Percentiles rank a stretch among this genome's conserved stretches.
Evolutionary conservation across 768 basidiomycete genomes (phyloP).

Genomic region (Naganishia randhawae): DNA sequence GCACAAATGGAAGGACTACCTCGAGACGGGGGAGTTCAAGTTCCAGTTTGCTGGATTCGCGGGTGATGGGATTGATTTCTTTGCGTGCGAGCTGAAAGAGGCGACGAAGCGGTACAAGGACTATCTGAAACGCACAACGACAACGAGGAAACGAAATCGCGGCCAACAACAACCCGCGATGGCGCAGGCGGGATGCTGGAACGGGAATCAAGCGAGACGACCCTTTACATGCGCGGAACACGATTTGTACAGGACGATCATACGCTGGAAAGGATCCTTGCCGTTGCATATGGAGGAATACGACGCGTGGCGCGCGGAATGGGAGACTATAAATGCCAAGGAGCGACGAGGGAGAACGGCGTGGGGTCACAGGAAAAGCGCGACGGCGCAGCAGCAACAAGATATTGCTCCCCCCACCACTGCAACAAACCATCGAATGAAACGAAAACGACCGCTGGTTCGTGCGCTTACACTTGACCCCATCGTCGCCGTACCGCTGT

Average conservation of each 20-base stretch:
- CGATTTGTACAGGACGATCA: background rate
- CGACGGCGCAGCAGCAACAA: background rate
- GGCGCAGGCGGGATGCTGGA: too few species aligned
- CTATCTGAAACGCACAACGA: background rate
- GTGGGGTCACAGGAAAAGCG: background rate
- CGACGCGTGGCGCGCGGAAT: background rate
- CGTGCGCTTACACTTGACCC: background rate
- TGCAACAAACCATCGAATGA: background rate
- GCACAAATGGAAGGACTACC: background rate
- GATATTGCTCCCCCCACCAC: background rate
- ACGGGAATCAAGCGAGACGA: background rate
- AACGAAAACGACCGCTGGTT: background rate
- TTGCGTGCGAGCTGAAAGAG: background rate
- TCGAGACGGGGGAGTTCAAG: background rate
- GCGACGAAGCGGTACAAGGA: background rate
- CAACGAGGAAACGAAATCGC: background rate
- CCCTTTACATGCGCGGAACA: slow-evolving; percentile 7
- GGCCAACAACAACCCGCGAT: background rate
- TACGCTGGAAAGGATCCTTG: background rate
- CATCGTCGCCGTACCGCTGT: background rate
- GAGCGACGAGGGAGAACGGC: slow-evolving; percentile 3
- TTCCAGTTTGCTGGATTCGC: background rate
- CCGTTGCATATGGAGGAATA: slow-evolving; percentile 7
- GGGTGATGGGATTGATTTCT: background rate
- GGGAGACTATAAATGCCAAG: background rate